Conservation (phyloP, 2,329 filamentous ascomycete species). For the Stagonosporopsis cucurbitacearum region DNA sequence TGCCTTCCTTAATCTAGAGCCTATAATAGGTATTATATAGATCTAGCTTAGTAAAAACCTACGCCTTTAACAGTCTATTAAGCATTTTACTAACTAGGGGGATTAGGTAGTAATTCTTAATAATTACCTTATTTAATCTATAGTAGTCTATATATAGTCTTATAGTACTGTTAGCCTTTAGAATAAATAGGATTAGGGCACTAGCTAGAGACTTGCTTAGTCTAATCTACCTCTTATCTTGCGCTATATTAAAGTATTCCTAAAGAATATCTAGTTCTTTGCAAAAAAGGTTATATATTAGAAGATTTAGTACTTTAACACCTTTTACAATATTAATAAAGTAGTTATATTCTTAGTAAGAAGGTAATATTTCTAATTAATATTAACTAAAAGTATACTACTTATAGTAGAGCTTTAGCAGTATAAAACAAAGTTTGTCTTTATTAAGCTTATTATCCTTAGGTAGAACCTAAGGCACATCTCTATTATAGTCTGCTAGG, state of each 20-base stretch:
- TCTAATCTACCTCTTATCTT: too few species aligned
- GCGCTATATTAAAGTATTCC: not conserved
- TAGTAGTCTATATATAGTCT: not conserved
- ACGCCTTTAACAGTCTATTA: not conserved
- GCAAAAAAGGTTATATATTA: too few species aligned
- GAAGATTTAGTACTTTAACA: too few species aligned
- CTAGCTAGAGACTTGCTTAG: too few species aligned
- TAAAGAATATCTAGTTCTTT: too few species aligned
- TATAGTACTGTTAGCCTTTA: not conserved
- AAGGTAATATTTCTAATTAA: too few species aligned
- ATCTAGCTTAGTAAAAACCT: conserved; percentile 1
- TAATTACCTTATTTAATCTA: not conserved
- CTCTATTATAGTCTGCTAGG: not conserved
- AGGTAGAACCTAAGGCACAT: not conserved
- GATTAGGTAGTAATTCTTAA: not conserved
- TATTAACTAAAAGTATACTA: too few species aligned
- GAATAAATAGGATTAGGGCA: not conserved
- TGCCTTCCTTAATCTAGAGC: conserved; percentile 13
- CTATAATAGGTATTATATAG: not conserved
- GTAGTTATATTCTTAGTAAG: too few species aligned
- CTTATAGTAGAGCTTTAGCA: too few species aligned
- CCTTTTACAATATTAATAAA: too few species aligned
- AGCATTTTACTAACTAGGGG: not conserved
- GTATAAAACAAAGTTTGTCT: too few species aligned
- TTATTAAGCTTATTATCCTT: too few species aligned